phyloP scores from a whole-genome alignment of 2,329 filamentous ascomycete species.

The Fusarium newnesense region DNA sequence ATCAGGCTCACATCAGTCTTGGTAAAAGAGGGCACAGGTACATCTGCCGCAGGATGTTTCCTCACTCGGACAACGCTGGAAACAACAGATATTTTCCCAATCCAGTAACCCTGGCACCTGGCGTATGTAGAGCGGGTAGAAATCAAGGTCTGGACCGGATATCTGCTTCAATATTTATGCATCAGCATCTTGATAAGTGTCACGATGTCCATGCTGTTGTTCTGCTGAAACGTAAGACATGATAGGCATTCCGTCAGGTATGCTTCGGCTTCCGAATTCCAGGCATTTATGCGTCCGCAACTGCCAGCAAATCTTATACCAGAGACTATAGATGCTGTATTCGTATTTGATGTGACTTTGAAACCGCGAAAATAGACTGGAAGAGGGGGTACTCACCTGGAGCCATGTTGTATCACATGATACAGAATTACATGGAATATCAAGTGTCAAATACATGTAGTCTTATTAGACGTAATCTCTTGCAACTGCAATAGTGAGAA shows the following conservation, averaged over 20 bases:
- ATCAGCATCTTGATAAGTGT: fast-evolving
- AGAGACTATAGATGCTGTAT: fast-evolving
- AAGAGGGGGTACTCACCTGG: fast-evolving
- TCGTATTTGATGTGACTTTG: fast-evolving
- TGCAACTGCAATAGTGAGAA: fast-evolving
- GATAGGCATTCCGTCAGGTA: neutral
- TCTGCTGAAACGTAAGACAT: neutral
- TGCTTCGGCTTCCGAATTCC: constrained; percentile 15
- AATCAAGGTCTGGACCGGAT: neutral
- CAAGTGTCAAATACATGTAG: neutral
- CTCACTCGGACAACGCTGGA: neutral
- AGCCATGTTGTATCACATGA: neutral
- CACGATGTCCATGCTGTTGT: neutral
- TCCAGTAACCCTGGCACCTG: neutral
- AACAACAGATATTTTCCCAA: neutral
- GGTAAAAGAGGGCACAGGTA: neutral
- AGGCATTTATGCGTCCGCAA: neutral
- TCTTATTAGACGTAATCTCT: fast-evolving
- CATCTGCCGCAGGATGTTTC: neutral
- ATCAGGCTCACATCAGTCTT: neutral
- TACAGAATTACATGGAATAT: neutral
- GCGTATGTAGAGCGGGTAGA: neutral
- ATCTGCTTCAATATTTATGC: neutral
- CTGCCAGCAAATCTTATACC: neutral
- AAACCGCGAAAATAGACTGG: neutral